Percentiles rank a stretch among this genome's conserved stretches.
Conservation (phyloP, 176 grass and related monocot species). For the Triticum turgidum region DNA sequence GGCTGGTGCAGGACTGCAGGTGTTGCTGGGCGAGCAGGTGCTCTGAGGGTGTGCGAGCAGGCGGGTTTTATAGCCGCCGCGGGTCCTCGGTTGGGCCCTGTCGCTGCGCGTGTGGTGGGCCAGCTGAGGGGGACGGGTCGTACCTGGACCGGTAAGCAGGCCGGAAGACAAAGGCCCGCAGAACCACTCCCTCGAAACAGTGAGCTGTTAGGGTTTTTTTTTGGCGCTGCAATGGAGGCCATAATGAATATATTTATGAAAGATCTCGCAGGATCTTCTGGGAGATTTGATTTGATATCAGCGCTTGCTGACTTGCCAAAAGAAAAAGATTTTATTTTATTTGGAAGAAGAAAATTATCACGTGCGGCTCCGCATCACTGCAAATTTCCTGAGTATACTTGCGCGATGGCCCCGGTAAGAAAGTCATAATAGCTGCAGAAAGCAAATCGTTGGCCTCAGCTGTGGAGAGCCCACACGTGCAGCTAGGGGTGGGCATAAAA, state of each 20-base stretch:
- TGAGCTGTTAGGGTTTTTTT: neutral
- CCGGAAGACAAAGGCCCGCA: neutral
- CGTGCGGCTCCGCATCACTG: no score
- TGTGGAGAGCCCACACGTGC: neutral
- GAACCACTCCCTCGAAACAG: neutral
- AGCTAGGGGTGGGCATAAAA: no score
- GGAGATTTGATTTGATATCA: neutral
- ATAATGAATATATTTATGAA: neutral
- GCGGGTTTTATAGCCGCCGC: neutral
- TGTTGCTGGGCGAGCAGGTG: neutral
- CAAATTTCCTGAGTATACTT: neutral
- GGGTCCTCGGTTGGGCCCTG: neutral
- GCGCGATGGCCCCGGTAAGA: neutral
- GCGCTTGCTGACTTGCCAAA: neutral
- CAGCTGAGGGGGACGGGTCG: neutral
- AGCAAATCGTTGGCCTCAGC: neutral
- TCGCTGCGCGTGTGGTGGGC: neutral
- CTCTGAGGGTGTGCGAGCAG: neutral
- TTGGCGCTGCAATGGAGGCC: no score
- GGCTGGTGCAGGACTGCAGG: neutral
- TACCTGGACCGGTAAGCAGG: neutral
- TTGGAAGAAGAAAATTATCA: neutral
- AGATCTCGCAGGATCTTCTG: neutral
- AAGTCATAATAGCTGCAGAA: neutral
- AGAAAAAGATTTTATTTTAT: neutral